A percentile compares a stretch with the other conserved stretches of the same genome.
Conservation (phyloP, 2,329 filamentous ascomycete species). For the Trichoderma cornu-damae region DNA sequence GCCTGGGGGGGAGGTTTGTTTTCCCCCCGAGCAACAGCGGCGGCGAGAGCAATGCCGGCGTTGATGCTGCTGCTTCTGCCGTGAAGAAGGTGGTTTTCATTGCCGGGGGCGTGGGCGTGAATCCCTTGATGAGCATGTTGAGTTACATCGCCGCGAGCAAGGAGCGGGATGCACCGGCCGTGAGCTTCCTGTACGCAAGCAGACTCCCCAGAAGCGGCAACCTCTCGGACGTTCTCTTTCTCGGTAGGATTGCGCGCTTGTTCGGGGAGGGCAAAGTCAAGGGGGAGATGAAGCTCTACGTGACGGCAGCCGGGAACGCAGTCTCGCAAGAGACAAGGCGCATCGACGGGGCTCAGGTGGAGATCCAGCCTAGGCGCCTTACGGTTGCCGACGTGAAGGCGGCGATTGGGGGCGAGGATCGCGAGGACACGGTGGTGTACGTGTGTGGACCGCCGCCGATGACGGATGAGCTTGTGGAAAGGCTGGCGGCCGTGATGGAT, state of each 20-base stretch:
- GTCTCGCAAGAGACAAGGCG: neutral
- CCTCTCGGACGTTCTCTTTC: slow-evolving; percentile 44
- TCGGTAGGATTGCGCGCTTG: slow-evolving; percentile 42
- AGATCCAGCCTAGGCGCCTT: slow-evolving; percentile 38
- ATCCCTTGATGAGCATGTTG: slow-evolving; percentile 72
- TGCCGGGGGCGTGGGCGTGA: slow-evolving; percentile 78
- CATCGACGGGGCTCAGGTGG: slow-evolving; percentile 18
- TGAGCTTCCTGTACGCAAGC: slow-evolving; percentile 61
- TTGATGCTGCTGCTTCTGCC: slow-evolving; percentile 41
- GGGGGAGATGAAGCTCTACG: slow-evolving; percentile 44
- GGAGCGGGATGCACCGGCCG: slow-evolving; percentile 29
- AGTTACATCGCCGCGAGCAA: slow-evolving; percentile 46
- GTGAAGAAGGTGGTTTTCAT: slow-evolving; percentile 58
- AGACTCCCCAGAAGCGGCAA: slow-evolving; percentile 30
- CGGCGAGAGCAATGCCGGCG: slow-evolving; percentile 29
- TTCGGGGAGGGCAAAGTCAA: slow-evolving; percentile 36
- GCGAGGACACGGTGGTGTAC: slow-evolving; percentile 50
- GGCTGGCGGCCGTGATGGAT: slow-evolving; percentile 40
- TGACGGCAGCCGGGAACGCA: slow-evolving; percentile 34
- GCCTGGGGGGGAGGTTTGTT: slow-evolving; percentile 75
- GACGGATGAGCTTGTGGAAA: slow-evolving; percentile 60
- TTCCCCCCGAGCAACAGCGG: slow-evolving; percentile 67
- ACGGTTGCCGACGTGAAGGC: slow-evolving; percentile 37
- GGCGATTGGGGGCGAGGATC: slow-evolving; percentile 34
- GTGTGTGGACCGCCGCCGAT: slow-evolving; percentile 63